Base-by-base conservation (phyloP, 768 basidiomycete species). In the Cystobasidium onofrii region DNA sequence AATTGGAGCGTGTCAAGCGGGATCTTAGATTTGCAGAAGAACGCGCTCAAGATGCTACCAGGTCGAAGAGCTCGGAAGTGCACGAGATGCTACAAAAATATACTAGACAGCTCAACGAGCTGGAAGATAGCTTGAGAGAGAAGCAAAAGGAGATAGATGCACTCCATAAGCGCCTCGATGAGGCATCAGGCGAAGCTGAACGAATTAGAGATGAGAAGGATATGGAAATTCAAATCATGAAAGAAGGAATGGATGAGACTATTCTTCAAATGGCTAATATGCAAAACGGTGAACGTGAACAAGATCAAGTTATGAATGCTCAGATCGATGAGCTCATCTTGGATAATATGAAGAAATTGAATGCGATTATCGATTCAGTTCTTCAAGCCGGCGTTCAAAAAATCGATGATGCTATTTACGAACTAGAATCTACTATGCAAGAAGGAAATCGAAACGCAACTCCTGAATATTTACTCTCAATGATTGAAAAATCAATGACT, bases 131-230 rank as follows among this genome's bases (percentile, higher is more conserved):
- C 0, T 84, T 99, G 31, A 85, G 91, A 77, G 82, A 90, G 34
- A 99, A 99, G 81, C 95, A 98, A 87, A 84, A 90, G 75, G 93
- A 95, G 81, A 95, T 99, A 75, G 96, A 99, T 79, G 93, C 97
- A 72, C 84, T 98, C 20, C 85, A 96, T 31, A 80, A 81, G 76
- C 94, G 91, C 82, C 82, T 98, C 77, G 87, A 96, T 79, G 85
- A 86, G 73, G 86, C 90, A 64, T 82, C 85, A 29, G 85, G 83
- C 44, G 92, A 97, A 77, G 77, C 93, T 74, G 92, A 95, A 76
- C 87, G 86, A 33, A 80, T 92, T 4, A 85, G 90, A 39, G 93
- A 98, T 17, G 96, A 99, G 83, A 97, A 97, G 83, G 96, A 98
- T 80, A 89, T 94, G 80, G 96, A 99, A 81, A 90, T 98, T 63